Percentiles rank a stretch among this genome's conserved stretches.
Evolutionary conservation across 73 alveolate genomes (phyloP).

Genomic region (Tetrahymena elliotti): DNA sequence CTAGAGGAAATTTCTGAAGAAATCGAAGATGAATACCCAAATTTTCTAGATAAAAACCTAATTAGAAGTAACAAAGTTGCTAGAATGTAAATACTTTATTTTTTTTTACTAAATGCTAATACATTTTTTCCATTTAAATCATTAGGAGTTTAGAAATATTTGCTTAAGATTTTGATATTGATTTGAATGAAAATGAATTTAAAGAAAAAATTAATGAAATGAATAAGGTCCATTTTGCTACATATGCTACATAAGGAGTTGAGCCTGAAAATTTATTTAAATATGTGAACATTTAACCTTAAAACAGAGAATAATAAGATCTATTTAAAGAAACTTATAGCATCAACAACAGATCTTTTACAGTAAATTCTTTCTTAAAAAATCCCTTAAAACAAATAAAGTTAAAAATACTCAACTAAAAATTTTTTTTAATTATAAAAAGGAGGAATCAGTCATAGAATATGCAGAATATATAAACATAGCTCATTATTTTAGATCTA

Average conservation of each 20-base stretch:
- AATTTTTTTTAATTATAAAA: too few relatives aligned
- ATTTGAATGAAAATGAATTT: neutral
- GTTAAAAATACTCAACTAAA: too few relatives aligned
- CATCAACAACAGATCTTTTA: neutral
- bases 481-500: neutral
- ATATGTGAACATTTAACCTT: neutral
- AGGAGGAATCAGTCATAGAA: neutral
- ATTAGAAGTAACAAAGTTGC: neutral
- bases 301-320: neutral
- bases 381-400: too few relatives aligned
- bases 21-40: neutral
- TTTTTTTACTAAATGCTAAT: neutral
- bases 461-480: neutral
- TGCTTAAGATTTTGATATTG: neutral
- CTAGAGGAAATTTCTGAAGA: neutral
- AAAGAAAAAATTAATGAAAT: neutral
- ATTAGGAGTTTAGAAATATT: neutral
- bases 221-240: neutral
- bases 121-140: too few relatives aligned
- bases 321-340: neutral
- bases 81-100: neutral
- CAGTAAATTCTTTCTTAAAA: neutral
- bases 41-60: neutral
- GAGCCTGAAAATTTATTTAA: neutral
- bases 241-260: neutral